A percentile compares a stretch with the other conserved stretches of the same genome.
Conservation (phyloP, 495 filamentous ascomycete species). For the Stereocaulon alpinum region DNA sequence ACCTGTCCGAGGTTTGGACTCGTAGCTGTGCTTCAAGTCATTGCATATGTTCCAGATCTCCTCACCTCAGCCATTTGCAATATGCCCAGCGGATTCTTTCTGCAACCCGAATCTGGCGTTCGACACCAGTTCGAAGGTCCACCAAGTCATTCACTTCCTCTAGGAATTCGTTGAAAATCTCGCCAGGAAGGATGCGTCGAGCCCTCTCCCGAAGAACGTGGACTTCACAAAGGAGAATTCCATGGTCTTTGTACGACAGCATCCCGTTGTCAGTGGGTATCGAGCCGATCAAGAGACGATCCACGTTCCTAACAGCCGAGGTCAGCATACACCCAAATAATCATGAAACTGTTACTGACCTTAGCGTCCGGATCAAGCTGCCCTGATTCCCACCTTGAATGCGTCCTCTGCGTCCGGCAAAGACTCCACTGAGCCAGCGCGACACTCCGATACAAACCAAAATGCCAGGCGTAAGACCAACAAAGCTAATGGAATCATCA, state of each 20-base stretch:
- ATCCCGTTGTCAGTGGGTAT: conserved; percentile 51
- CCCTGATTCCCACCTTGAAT: conserved; percentile 47
- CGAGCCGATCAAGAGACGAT: conserved; percentile 64
- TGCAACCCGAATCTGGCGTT: conserved; percentile 61
- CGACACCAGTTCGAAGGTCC: conserved; percentile 61
- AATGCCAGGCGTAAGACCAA: conserved; percentile 83
- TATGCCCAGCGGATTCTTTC: conserved; percentile 84
- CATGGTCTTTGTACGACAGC: conserved; percentile 81
- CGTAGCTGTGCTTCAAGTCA: background rate
- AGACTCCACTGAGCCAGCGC: conserved; percentile 56
- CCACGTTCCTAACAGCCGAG: conserved; percentile 49
- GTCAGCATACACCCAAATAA: conserved; percentile 13
- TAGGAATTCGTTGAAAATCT: conserved; percentile 68
- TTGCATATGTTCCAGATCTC: background rate
- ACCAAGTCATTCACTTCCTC: conserved; percentile 77
- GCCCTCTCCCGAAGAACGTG: conserved; percentile 65
- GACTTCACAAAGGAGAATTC: conserved; percentile 78
- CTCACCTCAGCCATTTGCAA: conserved; percentile 52
- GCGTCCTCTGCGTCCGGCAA: conserved; percentile 59
- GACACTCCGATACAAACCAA: conserved; percentile 67
- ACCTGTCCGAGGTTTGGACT: background rate
- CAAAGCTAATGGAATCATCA: conserved; percentile 46
- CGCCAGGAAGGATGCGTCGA: conserved; percentile 49
- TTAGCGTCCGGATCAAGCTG: conserved; percentile 59
- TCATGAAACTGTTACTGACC: conserved; percentile 34